Evolutionary conservation across 345 rosid species (phyloP), one percentile per base, ranked within the genome.

Genomic region (Populus davidiana): DNA sequence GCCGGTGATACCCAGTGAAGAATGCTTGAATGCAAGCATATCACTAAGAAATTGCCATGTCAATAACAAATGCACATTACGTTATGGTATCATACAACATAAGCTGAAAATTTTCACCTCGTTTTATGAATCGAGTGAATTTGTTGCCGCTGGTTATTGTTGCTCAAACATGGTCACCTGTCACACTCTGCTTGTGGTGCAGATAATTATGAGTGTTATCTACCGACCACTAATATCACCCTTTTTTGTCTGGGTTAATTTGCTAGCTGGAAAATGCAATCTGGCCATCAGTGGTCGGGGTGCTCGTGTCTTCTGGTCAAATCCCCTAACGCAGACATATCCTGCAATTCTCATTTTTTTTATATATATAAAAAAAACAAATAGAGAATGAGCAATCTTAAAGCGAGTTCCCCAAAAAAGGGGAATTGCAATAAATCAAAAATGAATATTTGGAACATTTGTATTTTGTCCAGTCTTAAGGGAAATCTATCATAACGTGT

Each of bases 241-340:
- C 8, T 38, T 71, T 80, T 79, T 86, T 27, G 49, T 73, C 82
- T 66, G 85, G 73, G 79, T 81, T 81, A 77, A 21, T 78, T 78
- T 91, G 85, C 96, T 95, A 29, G 85, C 88, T 11, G 91, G 81
- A 10, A 88, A 88, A 86, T 95, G 99, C 80, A 95, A 78, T 78
- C 99, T 89, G 64, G 88, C 90, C 73, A 81, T 85, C 31, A 95
- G 88, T 31, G 99, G 99, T 41, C 98, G 94, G 6, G 98, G 99
- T 71, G 98, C 97, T 78, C 96, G 78, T 54, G 88, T 80, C 80
- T 86, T 87, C 65, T 81, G 92, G 69, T 95, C 96, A 82, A 95
- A 95, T 17, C 97, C 98, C 74, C 98, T 89, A 49, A 93, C 97
- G 77, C 99, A 95, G 70, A 93, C 94, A 78, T 87, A 92, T 56